Evolutionary conservation across 495 filamentous ascomycete species (phyloP).

Genomic region (Podospora anserina): DNA sequence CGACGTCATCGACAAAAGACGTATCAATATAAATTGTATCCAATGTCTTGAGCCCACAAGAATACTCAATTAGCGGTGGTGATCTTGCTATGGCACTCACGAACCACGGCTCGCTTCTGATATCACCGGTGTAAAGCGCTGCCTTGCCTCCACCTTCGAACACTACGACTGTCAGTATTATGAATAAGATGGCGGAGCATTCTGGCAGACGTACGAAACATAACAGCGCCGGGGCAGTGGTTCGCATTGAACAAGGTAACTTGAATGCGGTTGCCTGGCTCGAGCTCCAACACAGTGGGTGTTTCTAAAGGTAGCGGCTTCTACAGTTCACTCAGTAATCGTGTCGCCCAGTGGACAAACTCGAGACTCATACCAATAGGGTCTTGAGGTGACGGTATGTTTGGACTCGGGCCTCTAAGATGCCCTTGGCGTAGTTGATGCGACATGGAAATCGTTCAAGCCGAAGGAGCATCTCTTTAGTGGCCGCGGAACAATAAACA

Average conservation of each 20-base stretch:
- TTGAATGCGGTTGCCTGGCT: slow-evolving; percentile 60
- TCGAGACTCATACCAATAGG: slow-evolving; percentile 47
- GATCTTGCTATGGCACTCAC: slow-evolving; percentile 59
- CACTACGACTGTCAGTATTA: slow-evolving; percentile 40
- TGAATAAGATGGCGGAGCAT: background rate
- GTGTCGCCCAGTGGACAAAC: slow-evolving; percentile 4
- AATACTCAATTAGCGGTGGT: slow-evolving; percentile 73
- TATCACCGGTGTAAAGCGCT: slow-evolving; percentile 89
- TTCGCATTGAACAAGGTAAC: slow-evolving; percentile 91
- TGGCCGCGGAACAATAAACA: slow-evolving; percentile 85
- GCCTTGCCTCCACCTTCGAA: slow-evolving; percentile 74
- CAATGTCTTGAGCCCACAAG: slow-evolving; percentile 59
- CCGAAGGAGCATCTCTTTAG: slow-evolving; percentile 70
- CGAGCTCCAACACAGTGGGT: slow-evolving; percentile 72
- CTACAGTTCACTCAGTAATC: slow-evolving; percentile 33
- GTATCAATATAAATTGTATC: slow-evolving; percentile 88
- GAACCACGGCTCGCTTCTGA: slow-evolving; percentile 65
- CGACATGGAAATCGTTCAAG: slow-evolving; percentile 76
- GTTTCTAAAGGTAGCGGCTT: slow-evolving; percentile 84
- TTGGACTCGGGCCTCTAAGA: slow-evolving; percentile 65
- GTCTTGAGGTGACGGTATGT: slow-evolving; percentile 73
- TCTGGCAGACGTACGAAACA: slow-evolving; percentile 57
- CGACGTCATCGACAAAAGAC: slow-evolving; percentile 57
- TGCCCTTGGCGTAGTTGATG: slow-evolving; percentile 73
- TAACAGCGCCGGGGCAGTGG: slow-evolving; percentile 86